Conservation (phyloP, 2,329 filamentous ascomycete species). For the Clarireedia monteithiana region DNA sequence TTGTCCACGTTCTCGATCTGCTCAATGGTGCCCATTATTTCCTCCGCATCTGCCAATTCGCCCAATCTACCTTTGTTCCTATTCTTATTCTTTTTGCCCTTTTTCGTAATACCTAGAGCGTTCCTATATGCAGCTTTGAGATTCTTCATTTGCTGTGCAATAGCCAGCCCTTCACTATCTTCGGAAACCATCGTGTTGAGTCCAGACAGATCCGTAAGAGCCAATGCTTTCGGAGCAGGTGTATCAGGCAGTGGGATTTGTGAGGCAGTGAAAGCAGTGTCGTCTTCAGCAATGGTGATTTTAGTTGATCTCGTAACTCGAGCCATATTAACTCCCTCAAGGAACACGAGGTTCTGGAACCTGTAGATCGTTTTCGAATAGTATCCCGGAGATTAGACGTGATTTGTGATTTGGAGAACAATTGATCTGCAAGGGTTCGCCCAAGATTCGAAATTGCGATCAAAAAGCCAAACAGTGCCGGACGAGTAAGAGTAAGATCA, state of each 20-base stretch:
- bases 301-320: constrained; percentile 27
- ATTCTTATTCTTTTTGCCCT: constrained; percentile 20
- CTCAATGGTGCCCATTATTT: constrained; percentile 4
- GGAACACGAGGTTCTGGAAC: neutral
- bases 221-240: constrained; percentile 9
- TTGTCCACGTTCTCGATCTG: constrained; percentile 4
- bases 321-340: constrained; percentile 19
- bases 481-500: neutral
- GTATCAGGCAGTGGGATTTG: constrained; percentile 17
- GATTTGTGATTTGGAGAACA: constrained; percentile 3
- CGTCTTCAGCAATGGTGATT: constrained; percentile 25
- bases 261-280: constrained; percentile 17
- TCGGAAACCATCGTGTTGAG: constrained; percentile 16
- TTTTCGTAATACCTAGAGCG: constrained; percentile 25
- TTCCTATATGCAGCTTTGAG: constrained; percentile 29
- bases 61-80: constrained; percentile 21
- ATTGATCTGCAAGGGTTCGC: constrained; percentile 1
- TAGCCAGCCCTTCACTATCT: constrained; percentile 15
- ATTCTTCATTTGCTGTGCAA: constrained; percentile 24
- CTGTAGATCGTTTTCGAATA: constrained; percentile 2
- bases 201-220: constrained; percentile 14
- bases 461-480: neutral
- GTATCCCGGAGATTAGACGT: constrained; percentile 9
- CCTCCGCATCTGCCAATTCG: constrained; percentile 3
- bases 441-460: constrained; percentile 3